Evolutionary conservation across 768 basidiomycete species (phyloP).

Genomic region (Suillus sp.): DNA sequence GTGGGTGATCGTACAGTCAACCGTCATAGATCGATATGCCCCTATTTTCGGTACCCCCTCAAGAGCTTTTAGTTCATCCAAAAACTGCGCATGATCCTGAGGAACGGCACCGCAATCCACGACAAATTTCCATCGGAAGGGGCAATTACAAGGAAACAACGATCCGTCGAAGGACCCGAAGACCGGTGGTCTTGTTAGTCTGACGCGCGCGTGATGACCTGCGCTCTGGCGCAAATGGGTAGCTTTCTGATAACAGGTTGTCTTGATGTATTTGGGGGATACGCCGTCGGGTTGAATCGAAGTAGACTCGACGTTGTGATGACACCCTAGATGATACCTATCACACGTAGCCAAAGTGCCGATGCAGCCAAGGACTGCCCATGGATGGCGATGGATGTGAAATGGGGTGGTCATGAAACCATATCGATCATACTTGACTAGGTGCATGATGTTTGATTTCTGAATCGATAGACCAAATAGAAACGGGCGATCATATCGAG

Average conservation of each 20-base stretch:
- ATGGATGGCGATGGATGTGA: not conserved
- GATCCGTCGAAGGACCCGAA: not conserved
- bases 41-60: not conserved
- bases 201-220: not conserved
- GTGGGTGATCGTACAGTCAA: not conserved
- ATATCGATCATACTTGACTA: not conserved
- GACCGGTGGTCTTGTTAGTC: not conserved
- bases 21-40: not conserved
- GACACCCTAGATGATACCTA: not conserved
- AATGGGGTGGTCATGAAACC: not conserved
- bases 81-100: not conserved
- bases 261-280: not conserved
- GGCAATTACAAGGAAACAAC: not conserved
- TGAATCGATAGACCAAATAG: slow-evolving; percentile 1
- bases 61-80: not conserved
- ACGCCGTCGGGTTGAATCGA: not conserved
- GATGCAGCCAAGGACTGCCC: not conserved
- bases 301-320: not conserved
- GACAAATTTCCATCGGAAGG: not conserved
- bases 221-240: not conserved
- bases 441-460: not conserved
- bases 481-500: not conserved
- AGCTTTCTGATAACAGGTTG: not conserved
- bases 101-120: not conserved
- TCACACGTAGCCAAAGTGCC: not conserved